Evolutionary conservation across 208 protist species (phyloP).

Genomic region (Porcisia deanei): DNA sequence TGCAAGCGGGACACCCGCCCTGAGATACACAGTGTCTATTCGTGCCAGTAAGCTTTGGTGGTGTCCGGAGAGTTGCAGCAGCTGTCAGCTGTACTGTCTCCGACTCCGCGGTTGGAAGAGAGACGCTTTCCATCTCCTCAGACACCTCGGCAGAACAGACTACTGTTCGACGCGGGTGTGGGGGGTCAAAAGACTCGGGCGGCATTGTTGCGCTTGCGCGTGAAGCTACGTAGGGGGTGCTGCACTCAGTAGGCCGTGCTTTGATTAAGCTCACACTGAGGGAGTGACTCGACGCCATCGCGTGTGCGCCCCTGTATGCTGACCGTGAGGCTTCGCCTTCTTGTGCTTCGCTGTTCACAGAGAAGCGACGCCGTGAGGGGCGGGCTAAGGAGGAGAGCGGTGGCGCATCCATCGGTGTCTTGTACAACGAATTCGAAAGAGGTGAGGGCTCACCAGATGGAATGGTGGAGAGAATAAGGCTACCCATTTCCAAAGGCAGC

Average conservation of each 20-base stretch:
- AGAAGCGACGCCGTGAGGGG: neutral
- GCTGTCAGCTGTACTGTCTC: neutral
- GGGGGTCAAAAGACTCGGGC: neutral
- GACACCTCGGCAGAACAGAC: neutral
- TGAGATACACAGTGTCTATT: neutral
- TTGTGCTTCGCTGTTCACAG: neutral
- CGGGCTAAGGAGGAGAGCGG: neutral
- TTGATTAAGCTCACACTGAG: neutral
- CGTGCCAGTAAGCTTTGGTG: neutral
- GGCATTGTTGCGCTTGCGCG: constrained; percentile 2
- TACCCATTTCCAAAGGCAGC: constrained; percentile 2
- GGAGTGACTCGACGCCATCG: neutral
- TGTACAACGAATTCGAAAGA: constrained; percentile 13
- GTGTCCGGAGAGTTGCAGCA: neutral
- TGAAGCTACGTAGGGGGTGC: neutral
- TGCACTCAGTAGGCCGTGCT: neutral
- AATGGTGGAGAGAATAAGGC: constrained; percentile 16
- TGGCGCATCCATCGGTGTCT: constrained; percentile 10
- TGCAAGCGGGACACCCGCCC: neutral
- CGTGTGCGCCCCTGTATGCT: neutral
- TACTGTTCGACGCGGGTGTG: neutral
- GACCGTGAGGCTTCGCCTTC: neutral
- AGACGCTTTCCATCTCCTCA: neutral
- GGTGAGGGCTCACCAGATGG: constrained; percentile 16
- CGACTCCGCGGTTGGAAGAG: neutral